Percentiles rank a stretch among this genome's conserved stretches.
phyloP scores from a whole-genome alignment of 192 early-diverging fungal genomes.

The Haplosporangium gracile region DNA sequence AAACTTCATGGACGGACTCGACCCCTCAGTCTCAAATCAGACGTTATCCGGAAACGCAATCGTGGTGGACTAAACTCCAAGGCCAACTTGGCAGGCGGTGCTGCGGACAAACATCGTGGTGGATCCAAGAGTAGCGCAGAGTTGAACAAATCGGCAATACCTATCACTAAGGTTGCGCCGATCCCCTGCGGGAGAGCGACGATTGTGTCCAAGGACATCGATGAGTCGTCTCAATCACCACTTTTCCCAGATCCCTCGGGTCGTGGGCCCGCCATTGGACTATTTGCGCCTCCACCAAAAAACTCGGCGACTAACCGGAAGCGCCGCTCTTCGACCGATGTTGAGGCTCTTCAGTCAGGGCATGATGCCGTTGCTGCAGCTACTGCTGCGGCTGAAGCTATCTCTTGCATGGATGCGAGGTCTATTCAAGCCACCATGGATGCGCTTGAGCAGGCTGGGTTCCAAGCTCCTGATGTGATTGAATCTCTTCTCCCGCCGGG shows the following conservation, averaged over 20 bases:
- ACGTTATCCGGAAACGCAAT: constrained; percentile 89
- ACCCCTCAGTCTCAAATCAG: constrained; percentile 85
- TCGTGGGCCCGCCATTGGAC: constrained; percentile 16
- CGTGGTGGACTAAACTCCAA: constrained; percentile 56
- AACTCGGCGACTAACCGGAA: constrained; percentile 12
- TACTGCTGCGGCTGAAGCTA: background rate
- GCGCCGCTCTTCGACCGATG: constrained; percentile 8
- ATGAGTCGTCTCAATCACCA: no score
- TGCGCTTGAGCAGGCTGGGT: background rate
- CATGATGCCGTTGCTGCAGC: background rate
- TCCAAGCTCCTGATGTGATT: background rate
- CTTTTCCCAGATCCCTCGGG: background rate
- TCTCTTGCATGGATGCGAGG: background rate
- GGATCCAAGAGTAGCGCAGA: background rate
- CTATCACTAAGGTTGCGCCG: background rate
- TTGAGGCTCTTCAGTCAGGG: background rate
- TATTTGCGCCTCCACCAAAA: constrained; percentile 12
- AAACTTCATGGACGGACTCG: constrained; percentile 90
- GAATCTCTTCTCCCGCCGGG: background rate
- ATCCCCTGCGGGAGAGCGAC: background rate
- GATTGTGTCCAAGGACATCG: background rate
- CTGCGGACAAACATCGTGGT: background rate
- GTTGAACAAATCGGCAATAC: background rate
- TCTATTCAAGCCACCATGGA: background rate
- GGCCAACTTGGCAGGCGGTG: background rate